A percentile compares a stretch with the other conserved stretches of the same genome.
phyloP scores from a whole-genome alignment of 2,329 filamentous ascomycete genomes.

The Alternaria arbusti region DNA sequence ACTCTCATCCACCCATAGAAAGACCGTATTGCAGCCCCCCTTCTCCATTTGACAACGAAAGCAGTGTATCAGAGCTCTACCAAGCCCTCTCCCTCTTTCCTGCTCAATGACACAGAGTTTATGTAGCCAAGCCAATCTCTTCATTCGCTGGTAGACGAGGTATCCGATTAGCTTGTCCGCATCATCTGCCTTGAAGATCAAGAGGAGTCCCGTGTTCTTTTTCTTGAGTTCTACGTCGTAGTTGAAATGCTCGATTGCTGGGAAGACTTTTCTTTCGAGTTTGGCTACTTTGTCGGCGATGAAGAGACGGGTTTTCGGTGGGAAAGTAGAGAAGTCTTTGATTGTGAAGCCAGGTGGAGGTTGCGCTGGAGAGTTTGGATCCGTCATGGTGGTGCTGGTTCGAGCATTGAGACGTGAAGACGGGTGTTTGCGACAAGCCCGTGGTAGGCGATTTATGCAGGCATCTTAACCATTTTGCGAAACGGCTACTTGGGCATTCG shows the following conservation, averaged over 20 bases:
- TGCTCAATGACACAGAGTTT: conserved; percentile 59
- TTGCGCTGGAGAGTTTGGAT: neutral
- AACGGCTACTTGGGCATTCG: neutral
- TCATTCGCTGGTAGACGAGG: conserved; percentile 34
- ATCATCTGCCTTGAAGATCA: conserved; percentile 29
- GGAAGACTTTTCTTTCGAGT: conserved; percentile 59
- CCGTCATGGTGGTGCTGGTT: conserved; percentile 6
- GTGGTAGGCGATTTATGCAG: neutral
- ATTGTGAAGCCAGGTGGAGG: conserved; percentile 17
- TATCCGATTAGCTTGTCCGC: conserved; percentile 52
- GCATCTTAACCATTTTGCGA: neutral
- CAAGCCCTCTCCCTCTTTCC: conserved; percentile 56
- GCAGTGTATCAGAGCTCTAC: conserved; percentile 52
- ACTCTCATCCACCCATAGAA: conserved; percentile 60
- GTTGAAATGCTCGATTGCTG: conserved; percentile 58
- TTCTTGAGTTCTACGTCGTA: conserved; percentile 58
- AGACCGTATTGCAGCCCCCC: conserved; percentile 56
- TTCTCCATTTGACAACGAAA: conserved; percentile 52
- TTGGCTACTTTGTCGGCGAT: conserved; percentile 32
- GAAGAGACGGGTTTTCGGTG: conserved; percentile 26
- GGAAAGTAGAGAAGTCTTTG: conserved; percentile 20
- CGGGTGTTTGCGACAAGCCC: neutral
- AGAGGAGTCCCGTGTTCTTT: conserved; percentile 55
- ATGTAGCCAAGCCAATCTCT: conserved; percentile 54
- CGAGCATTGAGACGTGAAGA: neutral